A percentile compares a stretch with the other conserved stretches of the same genome.
phyloP scores from a whole-genome alignment of 2,329 filamentous ascomycete genomes.

The Diaporthe citriasiana region DNA sequence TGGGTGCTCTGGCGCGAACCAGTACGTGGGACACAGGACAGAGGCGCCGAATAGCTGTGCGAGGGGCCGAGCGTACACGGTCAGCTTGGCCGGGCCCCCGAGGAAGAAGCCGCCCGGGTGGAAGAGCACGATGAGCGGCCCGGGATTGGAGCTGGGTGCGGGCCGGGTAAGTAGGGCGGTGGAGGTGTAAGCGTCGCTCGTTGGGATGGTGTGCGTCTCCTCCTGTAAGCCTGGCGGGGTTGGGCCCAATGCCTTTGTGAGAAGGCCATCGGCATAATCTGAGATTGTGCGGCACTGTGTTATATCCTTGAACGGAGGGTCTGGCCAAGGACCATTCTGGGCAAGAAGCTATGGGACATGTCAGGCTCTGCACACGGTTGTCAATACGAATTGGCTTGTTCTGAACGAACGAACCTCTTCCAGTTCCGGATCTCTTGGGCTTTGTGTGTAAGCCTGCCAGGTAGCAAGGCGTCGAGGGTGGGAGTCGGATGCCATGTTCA shows the following conservation, averaged over 20 bases:
- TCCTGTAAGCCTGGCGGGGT: not conserved
- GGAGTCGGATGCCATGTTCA: not conserved
- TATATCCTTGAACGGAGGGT: not conserved
- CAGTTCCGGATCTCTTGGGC: not conserved
- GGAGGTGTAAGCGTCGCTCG: not conserved
- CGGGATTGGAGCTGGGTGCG: not conserved
- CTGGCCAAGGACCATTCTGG: not conserved
- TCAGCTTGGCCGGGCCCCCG: not conserved
- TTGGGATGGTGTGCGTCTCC: not conserved
- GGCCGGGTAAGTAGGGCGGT: not conserved
- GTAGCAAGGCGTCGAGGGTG: not conserved
- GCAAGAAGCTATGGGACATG: not conserved
- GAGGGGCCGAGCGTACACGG: too few species aligned
- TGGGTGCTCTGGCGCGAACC: too few species aligned
- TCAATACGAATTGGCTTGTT: not conserved
- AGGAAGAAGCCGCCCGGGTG: not conserved
- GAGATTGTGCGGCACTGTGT: not conserved
- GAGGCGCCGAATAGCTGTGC: too few species aligned
- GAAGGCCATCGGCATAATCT: not conserved
- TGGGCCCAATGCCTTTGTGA: not conserved
- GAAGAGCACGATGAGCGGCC: not conserved
- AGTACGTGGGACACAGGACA: too few species aligned
- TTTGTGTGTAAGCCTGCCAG: not conserved
- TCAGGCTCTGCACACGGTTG: not conserved
- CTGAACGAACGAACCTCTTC: not conserved